Evolutionary conservation across 208 protist species (phyloP).

Genomic region (Crithidia brevicula): DNA sequence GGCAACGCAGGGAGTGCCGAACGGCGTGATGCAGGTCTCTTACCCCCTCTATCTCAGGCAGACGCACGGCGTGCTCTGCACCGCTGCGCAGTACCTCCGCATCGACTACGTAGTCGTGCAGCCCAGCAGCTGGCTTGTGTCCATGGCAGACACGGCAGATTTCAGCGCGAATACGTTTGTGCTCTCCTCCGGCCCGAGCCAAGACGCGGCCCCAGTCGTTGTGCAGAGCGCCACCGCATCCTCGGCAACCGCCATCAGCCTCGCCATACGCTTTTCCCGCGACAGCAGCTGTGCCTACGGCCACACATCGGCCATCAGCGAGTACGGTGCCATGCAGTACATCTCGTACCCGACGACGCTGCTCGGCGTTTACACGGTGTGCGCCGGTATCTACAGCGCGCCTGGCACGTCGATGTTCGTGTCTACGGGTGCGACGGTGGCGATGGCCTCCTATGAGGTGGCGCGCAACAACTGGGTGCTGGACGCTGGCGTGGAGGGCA

Average conservation of each 20-base stretch:
- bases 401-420: constrained; percentile 42
- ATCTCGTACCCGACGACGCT: constrained; percentile 28
- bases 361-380: constrained; percentile 43
- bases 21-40: constrained; percentile 40
- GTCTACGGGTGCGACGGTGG: constrained; percentile 29
- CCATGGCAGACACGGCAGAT: constrained; percentile 32
- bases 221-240: constrained; percentile 21
- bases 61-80: constrained; percentile 55
- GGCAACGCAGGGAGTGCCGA: constrained; percentile 28
- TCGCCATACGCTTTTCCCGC: constrained; percentile 41
- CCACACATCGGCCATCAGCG: constrained; percentile 26
- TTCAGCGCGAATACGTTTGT: constrained; percentile 37
- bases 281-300: constrained; percentile 46
- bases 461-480: constrained; percentile 45
- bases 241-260: constrained; percentile 1
- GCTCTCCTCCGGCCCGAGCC: constrained; percentile 31
- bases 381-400: constrained; percentile 37
- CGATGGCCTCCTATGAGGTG: constrained; percentile 33
- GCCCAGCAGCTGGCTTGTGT: constrained; percentile 38
- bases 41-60: constrained; percentile 40
- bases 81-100: constrained; percentile 46
- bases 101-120: constrained; percentile 64
- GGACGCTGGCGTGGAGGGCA: constrained; percentile 30
- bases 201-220: constrained; percentile 36
- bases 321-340: constrained; percentile 27